Conservation (phyloP, 2,329 filamentous ascomycete genomes). For the Calonectria pseudoturangicola region DNA sequence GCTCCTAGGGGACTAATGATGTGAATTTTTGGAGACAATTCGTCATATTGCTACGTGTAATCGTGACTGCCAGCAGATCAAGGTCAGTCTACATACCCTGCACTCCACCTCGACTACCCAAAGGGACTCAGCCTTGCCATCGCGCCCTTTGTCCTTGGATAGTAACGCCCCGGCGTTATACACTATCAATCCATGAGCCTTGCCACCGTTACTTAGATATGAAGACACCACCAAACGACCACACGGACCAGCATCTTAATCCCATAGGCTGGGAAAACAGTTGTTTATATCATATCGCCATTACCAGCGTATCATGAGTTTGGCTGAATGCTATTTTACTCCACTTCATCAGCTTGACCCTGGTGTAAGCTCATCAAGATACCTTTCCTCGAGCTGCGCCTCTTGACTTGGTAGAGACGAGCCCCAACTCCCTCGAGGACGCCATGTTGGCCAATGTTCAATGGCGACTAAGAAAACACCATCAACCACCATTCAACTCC, state of each 20-base stretch:
- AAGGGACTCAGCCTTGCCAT: neutral
- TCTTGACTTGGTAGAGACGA: neutral
- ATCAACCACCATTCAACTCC: neutral
- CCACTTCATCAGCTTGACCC: slow-evolving; percentile 3
- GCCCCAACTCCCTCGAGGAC: neutral
- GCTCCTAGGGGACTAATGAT: neutral
- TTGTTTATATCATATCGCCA: slow-evolving; percentile 27
- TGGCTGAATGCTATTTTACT: slow-evolving; percentile 33
- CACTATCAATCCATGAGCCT: neutral
- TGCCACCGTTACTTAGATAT: neutral
- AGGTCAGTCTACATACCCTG: neutral
- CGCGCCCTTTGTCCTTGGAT: too few species aligned
- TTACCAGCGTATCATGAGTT: slow-evolving; percentile 29
- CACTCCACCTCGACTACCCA: neutral
- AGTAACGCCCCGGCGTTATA: too few species aligned
- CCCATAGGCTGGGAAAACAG: neutral
- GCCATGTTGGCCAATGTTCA: neutral
- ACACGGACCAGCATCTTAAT: neutral
- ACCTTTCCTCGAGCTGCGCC: neutral
- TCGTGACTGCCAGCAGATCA: too few species aligned
- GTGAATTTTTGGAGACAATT: neutral
- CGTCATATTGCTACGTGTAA: too few species aligned
- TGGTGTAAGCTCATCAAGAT: slow-evolving; percentile 7
- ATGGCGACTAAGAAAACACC: neutral
- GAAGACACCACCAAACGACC: neutral